phyloP scores from a whole-genome alignment of 179 eudicot species.

The Monotropa hypopitys region DNA sequence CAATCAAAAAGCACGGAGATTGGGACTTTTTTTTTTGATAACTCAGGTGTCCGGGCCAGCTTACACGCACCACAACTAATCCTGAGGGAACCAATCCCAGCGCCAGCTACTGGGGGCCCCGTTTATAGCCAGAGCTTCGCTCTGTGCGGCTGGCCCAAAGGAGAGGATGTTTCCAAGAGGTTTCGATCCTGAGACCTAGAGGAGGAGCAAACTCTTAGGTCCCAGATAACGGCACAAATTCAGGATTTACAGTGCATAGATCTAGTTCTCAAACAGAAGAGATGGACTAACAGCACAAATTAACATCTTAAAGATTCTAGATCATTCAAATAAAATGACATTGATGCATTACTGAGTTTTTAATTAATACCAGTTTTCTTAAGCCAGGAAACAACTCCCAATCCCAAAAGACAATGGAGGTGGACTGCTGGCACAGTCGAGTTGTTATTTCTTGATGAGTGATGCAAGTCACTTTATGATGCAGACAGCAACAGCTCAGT shows the following conservation, averaged over 20 bases:
- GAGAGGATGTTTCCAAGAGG: too few relatives aligned
- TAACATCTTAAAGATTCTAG: neutral
- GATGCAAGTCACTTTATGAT: neutral
- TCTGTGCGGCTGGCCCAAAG: too few relatives aligned
- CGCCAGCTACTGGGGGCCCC: too few relatives aligned
- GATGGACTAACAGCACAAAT: neutral
- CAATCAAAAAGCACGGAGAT: neutral
- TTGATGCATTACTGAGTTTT: neutral
- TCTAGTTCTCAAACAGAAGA: neutral
- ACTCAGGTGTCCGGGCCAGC: too few relatives aligned
- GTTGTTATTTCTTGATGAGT: neutral
- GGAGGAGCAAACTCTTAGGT: too few relatives aligned
- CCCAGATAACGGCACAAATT: too few relatives aligned
- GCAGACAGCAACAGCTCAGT: neutral
- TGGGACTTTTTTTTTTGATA: neutral
- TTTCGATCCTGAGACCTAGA: too few relatives aligned
- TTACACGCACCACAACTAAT: too few relatives aligned
- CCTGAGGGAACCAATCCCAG: too few relatives aligned
- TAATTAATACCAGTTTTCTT: neutral
- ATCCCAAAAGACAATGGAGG: neutral
- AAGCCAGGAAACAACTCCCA: neutral
- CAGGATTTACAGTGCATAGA: neutral
- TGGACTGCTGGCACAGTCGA: neutral
- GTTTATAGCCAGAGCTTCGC: too few relatives aligned
- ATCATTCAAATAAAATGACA: neutral